Conservation (phyloP, 768 basidiomycete species). For the Chalciporus piperatus region DNA sequence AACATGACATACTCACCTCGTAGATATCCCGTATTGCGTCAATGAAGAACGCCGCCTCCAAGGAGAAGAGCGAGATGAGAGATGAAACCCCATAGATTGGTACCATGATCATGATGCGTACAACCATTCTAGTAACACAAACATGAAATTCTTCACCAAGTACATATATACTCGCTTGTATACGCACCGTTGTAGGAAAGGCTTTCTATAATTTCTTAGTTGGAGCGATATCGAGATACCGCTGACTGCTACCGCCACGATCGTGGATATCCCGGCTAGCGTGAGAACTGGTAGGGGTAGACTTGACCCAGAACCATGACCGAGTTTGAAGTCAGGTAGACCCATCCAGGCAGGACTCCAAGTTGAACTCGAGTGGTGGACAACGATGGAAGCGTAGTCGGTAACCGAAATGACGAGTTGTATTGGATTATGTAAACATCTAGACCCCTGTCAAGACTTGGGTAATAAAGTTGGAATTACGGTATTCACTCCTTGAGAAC, state of each 20-base stretch:
- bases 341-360: constrained; percentile 6
- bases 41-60: constrained; percentile 95
- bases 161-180: not conserved
- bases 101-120: constrained; percentile 96
- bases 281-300: constrained; percentile 55
- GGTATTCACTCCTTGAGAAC: too few relatives aligned
- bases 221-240: constrained; percentile 76
- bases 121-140: constrained; percentile 61
- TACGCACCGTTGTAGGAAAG: constrained; percentile 67
- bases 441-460: not conserved
- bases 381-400: not conserved
- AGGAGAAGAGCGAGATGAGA: constrained; percentile 87
- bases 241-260: constrained; percentile 71
- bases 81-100: constrained; percentile 91
- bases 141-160: constrained; percentile 4
- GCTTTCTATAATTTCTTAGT: constrained; percentile 84
- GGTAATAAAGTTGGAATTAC: too few relatives aligned
- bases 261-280: constrained; percentile 59
- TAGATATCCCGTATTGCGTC: constrained; percentile 95
- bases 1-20: constrained; percentile 56
- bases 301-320: constrained; percentile 58
- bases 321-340: constrained; percentile 21
- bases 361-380: not conserved
- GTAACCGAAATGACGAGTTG: not conserved
- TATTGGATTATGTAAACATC: not conserved